Evolutionary conservation across 2,329 filamentous ascomycete genomes (phyloP).

Genomic region (Aspergillus ibericus): DNA sequence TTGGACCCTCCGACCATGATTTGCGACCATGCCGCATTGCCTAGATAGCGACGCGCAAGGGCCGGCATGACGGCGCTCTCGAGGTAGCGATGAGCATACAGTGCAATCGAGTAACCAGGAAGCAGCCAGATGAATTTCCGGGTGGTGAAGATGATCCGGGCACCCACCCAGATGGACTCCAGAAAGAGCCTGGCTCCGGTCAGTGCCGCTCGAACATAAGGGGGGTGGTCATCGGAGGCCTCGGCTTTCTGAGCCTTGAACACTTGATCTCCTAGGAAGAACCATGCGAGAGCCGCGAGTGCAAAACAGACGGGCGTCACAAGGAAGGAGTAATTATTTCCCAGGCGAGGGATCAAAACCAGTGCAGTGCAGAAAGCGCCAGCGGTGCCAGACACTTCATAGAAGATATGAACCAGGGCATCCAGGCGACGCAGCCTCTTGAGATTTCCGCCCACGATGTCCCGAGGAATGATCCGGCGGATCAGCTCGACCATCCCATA

Average conservation of each 20-base stretch:
- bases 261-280: slow-evolving; percentile 12
- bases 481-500: slow-evolving; percentile 21
- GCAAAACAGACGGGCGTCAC: slow-evolving; percentile 17
- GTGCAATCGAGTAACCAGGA: slow-evolving; percentile 15
- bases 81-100: slow-evolving; percentile 18
- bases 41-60: slow-evolving; percentile 17
- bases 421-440: slow-evolving; percentile 17
- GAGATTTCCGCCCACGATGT: slow-evolving; percentile 17
- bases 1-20: slow-evolving; percentile 19
- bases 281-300: slow-evolving; percentile 12
- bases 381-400: slow-evolving; percentile 13
- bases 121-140: slow-evolving; percentile 20
- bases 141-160: slow-evolving; percentile 15
- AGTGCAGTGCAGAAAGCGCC: slow-evolving; percentile 18
- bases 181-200: slow-evolving; percentile 12
- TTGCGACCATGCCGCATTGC: slow-evolving; percentile 18
- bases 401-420: slow-evolving; percentile 17
- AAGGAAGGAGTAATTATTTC: slow-evolving; percentile 18
- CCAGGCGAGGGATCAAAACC: slow-evolving; percentile 15
- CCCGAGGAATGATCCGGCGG: slow-evolving; percentile 16
- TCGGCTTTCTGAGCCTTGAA: slow-evolving; percentile 4
- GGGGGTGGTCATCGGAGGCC: slow-evolving; percentile 2
- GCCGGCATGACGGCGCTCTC: slow-evolving; percentile 17
- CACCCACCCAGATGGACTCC: slow-evolving; percentile 18
- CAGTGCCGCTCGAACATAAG: slow-evolving; percentile 14